Percentiles rank a stretch among this genome's conserved stretches.
Evolutionary conservation across 1,139 yeast species (phyloP).

Genomic region (Protomyces arabidopsidicola): DNA sequence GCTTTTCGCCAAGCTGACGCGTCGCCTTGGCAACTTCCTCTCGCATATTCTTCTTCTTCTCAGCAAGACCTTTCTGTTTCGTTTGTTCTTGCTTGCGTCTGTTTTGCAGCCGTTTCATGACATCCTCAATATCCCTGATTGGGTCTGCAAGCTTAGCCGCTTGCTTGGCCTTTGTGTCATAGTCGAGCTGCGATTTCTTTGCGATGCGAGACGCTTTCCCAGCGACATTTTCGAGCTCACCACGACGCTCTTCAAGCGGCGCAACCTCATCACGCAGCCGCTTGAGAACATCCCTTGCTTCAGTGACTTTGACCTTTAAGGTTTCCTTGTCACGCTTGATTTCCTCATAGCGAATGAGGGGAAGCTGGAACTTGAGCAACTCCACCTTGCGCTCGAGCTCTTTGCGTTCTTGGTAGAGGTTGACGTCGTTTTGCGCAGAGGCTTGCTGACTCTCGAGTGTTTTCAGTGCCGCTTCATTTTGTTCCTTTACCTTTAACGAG

Average conservation of each 20-base stretch:
- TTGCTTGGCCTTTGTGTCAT: constrained; percentile 1
- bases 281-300: constrained; percentile 45
- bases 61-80: constrained; percentile 13
- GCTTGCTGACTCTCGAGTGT: constrained; percentile 43
- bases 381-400: constrained; percentile 27
- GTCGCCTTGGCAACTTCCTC: constrained; percentile 35
- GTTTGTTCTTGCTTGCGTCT: constrained; percentile 12
- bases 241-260: constrained; percentile 20
- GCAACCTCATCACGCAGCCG: constrained; percentile 39
- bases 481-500: constrained; percentile 31
- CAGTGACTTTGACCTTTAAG: constrained; percentile 40
- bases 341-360: constrained; percentile 30
- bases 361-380: constrained; percentile 26
- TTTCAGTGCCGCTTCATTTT: constrained; percentile 33
- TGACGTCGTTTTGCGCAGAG: constrained; percentile 33
- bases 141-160: background rate
- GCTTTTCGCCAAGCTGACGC: constrained; percentile 39
- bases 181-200: constrained; percentile 2
- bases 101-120: background rate
- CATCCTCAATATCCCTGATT: constrained; percentile 7
- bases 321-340: constrained; percentile 36
- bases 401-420: constrained; percentile 34
- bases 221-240: constrained; percentile 8
- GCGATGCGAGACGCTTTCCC: constrained; percentile 11
- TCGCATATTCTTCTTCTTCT: constrained; percentile 37